Base-by-base conservation (phyloP, 176 grass and related monocot species). In the Rhynchospora tenuis region DNA sequence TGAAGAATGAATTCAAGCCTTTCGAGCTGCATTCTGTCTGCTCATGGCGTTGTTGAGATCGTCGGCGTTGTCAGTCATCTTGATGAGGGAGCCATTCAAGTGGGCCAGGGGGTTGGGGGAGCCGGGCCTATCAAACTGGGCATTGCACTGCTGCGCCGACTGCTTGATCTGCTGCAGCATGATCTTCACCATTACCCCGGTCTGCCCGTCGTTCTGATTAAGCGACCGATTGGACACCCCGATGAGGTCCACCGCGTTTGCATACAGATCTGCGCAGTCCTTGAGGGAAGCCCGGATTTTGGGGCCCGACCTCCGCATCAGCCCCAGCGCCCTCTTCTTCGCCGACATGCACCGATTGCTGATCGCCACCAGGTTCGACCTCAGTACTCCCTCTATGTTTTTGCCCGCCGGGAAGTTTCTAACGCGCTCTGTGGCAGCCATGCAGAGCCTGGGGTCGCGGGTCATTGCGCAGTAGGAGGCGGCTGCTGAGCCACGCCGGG, bases 391-490 rank as follows among this genome's bases (percentile, higher is more conserved):
- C 10, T 65, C n/a, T 2, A 44, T 10, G 7, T 67, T 45, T 4
- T 51, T 51, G 45, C 27, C 7, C 0, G 22, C 45, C 11, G 80
- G 62, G n/a, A 17, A 51, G 19, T 59, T 16, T 0, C 38, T 20
- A 13, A 64, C 64, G 58, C 11, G 17, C 14, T 26, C 15, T 1
- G 60, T 47, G 7, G 33, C 24, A 8, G 43, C 12, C n/a, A 64
- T 50, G 60, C 79, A 82, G n/a, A 82, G 79, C 16, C 16, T 82
- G 13, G 79, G 79, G 79, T 82, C 79, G 2, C 64, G 79, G n/a
- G 59, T 82, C 31, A 12, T n/a, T 3, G 22, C 9, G 13, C 60
- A 82, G 5, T 51, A 46, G 29, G 44, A 29, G 61, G 61, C 20
- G 6, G 52, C 45, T 50, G 63, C 43, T 65, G 42, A n/a, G 0